Base-by-base conservation (phyloP, 306 rosid genomes). In the Heteromeles arbutifolia region DNA sequence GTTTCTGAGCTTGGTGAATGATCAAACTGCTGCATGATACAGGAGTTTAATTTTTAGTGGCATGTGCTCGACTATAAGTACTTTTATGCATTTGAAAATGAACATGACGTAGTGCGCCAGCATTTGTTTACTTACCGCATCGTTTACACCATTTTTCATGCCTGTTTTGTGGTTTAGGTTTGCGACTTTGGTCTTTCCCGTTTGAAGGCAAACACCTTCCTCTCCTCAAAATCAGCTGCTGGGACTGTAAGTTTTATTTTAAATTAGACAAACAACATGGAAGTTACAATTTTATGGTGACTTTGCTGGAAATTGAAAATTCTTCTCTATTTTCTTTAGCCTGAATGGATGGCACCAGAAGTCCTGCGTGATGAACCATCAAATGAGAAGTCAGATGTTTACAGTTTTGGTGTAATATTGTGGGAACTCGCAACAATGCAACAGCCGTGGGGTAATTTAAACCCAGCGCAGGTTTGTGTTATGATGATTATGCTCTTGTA, bases 321-420 rank as follows among this genome's bases (percentile, higher is more conserved):
- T 67, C 65, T 58, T 52, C 59, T 69, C 80, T 78, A 79, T 82
- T 71, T 78, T 78, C 76, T 17, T 70, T 66, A 86, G 90, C 86
- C 99, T 53, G 99, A 92, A 82, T 96, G 99, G 98, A 90, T 96
- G 99, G 99, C 99, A 69, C 99, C 98, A n/a, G 99, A 96, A 87
- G 99, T 96, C 83, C 97, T 96, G 72, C 96, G 99, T 45, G 97
- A 96, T 59, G 99, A 92, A 79, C 99, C 91, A 13, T 92, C 99
- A 80, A 90, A 96, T 85, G 99, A 96, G 84, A 96, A 92, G 80
- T 92, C 97, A 32, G 99, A 96, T 83, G 83, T 96, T 79, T 96
- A 96, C 86, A 96, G 99, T 84, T 96, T 90, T 81, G 99, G 98
- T 70, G 86, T 96, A 70, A 96, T 96, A 79, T 84, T 96, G 85